Base-by-base conservation (phyloP, 2,329 filamentous ascomycete species). In the Westerdykella sp. region DNA sequence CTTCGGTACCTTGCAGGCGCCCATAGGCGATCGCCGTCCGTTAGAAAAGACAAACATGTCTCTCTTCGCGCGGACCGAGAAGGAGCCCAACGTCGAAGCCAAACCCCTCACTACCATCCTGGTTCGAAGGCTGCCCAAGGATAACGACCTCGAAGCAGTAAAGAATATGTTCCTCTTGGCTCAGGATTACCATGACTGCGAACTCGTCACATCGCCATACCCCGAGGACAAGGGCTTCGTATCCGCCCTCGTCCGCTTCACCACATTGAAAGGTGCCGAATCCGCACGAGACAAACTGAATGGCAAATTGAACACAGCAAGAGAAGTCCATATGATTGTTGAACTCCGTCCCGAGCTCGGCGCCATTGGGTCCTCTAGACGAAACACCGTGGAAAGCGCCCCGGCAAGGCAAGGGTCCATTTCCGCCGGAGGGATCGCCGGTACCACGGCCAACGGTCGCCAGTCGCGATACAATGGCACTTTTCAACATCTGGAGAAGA, bases 131-230 rank as follows among this genome's bases (percentile, higher is more conserved):
- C 69, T 84, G 12, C 78, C 80, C 4, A 73, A 70, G 46, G 80
- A 74, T 58, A 81, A 75, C 35, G 78, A 73, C 55, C 65, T 71
- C 40, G 79, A 82, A 49, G 71, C 76, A 14, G 70, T 84, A 43
- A 73, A 76, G 50, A 80, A 76, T 59, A 80, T 84, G 70, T 69
- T 84, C 5, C 69, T 82, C n/a, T 83, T 84, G 53, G 78, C 80
- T 15, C 78, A 80, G 53, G 79, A 83, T 49, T 70, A 83, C 39
- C 66, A 80, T 39, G 76, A 80, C 49, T 75, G 74, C 43, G 76
- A 80, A 41, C 74, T 83, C 47, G 68, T 82, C 13, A 65, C 70
- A 5, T 48, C 55, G 12, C 69, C 71, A n/a, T 69, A 71, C 47
- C 68, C 73, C 13, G 77, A 81, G 40, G 79, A 83, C 51, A 67